These are phyloP conservation scores for Kazachstania taianensis DNA, from an alignment of 805 yeast species.

Conservation along the genomic window DNA sequence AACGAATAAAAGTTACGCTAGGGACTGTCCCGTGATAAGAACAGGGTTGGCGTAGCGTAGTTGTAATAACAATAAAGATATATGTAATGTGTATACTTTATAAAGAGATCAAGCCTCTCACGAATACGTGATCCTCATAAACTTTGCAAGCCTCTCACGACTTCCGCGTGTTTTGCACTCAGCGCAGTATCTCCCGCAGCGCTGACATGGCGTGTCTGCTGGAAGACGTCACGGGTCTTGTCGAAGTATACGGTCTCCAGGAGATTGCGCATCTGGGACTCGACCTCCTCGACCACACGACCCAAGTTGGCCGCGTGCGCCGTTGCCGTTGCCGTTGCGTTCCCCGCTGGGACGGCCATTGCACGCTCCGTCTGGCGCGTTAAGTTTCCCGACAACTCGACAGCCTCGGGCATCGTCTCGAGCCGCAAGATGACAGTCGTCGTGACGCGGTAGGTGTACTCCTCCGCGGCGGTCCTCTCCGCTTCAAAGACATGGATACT, in stretches of 20 bases:
- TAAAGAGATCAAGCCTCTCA: no score
- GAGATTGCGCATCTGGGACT: conserved; percentile 74
- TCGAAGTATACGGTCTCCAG: conserved; percentile 93
- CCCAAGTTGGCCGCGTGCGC: conserved; percentile 86
- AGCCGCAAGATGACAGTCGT: conserved; percentile 80
- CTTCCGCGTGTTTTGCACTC: conserved; percentile 25
- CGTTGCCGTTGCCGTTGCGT: conserved; percentile 26
- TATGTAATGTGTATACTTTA: no score
- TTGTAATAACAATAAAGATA: no score
- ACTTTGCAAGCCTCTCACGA: conserved; percentile 29
- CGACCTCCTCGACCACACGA: conserved; percentile 74
- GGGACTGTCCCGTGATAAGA: no score
- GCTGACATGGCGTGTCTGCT: conserved; percentile 44
- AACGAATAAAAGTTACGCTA: no score
- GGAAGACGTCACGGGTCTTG: conserved; percentile 80
- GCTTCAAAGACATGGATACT: conserved; percentile 88
- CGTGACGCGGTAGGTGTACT: conserved; percentile 59
- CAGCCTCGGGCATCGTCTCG: conserved; percentile 23
- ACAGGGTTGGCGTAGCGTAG: no score
- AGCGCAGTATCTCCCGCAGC: conserved; percentile 6
- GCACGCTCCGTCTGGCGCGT: conserved; percentile 71
- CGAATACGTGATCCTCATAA: no score
- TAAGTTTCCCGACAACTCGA: conserved; percentile 67
- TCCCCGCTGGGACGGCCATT: conserved; percentile 25
- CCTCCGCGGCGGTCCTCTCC: conserved; percentile 29